These are phyloP conservation scores for Lachnellula cervina DNA, from an alignment of 2,329 filamentous ascomycete species.

Conservation along the genomic window DNA sequence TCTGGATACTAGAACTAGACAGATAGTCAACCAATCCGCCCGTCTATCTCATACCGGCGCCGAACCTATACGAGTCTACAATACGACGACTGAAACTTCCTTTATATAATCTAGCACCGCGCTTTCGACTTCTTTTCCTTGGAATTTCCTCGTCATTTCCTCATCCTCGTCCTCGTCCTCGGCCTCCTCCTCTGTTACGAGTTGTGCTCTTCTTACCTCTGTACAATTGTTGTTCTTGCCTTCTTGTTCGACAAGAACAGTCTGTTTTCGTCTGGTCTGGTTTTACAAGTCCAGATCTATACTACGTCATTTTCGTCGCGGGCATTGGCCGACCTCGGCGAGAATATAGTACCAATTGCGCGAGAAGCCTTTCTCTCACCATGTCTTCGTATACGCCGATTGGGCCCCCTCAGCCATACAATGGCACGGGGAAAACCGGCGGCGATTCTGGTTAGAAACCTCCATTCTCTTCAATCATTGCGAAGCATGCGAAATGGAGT, in stretches of 20 bases:
- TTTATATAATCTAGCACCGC: background rate
- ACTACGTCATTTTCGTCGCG: background rate
- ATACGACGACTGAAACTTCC: background rate
- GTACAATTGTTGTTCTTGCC: background rate
- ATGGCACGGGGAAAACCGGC: constrained; percentile 47
- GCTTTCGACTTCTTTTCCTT: too few relatives aligned
- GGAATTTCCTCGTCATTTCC: background rate
- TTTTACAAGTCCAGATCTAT: background rate
- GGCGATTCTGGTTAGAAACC: constrained; percentile 32
- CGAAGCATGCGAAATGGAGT: background rate
- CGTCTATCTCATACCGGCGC: background rate
- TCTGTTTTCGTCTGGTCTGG: background rate
- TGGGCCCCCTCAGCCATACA: constrained; percentile 55
- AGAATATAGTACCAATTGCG: constrained; percentile 5
- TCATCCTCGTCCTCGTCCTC: background rate
- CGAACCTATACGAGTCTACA: background rate
- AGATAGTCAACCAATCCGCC: background rate
- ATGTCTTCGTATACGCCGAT: constrained; percentile 31
- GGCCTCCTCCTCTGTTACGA: background rate
- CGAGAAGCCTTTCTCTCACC: background rate
- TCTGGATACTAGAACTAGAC: constrained; percentile 3
- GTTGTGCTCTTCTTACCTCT: background rate
- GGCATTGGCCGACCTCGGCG: constrained; percentile 18
- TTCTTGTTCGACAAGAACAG: background rate
- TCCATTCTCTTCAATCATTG: constrained; percentile 2